Evolutionary conservation across 2,329 filamentous ascomycete species (phyloP).

Genomic region (Metarhizium robertsii): DNA sequence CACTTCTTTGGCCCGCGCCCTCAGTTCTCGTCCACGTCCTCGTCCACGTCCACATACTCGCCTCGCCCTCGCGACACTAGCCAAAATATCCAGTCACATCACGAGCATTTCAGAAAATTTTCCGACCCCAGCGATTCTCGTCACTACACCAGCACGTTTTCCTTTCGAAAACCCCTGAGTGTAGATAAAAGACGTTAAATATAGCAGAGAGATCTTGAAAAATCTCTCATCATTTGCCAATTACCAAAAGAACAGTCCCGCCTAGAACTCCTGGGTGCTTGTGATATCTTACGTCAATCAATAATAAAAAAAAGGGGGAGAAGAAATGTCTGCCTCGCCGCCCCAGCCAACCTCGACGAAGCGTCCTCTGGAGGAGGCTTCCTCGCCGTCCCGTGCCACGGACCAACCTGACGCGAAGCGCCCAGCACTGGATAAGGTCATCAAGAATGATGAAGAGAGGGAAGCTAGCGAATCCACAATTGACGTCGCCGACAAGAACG

Average conservation of each 20-base stretch:
- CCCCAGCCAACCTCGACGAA: conserved; percentile 62
- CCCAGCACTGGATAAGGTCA: conserved; percentile 86
- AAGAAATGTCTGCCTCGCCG: conserved; percentile 64
- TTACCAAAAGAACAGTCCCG: conserved; percentile 3
- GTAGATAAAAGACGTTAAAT: conserved; percentile 43
- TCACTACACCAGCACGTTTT: conserved; percentile 86
- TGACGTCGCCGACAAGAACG: conserved; percentile 37
- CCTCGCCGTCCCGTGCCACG: conserved; percentile 80
- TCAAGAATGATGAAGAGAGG: conserved; percentile 55
- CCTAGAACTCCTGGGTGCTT: conserved; percentile 3
- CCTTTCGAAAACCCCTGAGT: conserved; percentile 76
- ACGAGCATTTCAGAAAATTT: conserved; percentile 28
- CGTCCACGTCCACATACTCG: conserved; percentile 20
- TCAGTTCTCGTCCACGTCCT: conserved; percentile 14
- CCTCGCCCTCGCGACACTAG: conserved; percentile 24
- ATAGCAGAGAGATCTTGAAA: conserved; percentile 19
- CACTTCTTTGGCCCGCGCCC: conserved; percentile 22
- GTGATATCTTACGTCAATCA: conserved; percentile 19
- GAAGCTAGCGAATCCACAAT: conserved; percentile 30
- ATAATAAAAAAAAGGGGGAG: neutral
- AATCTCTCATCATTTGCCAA: conserved; percentile 15
- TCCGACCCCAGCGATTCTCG: conserved; percentile 30
- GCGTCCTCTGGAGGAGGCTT: conserved; percentile 93
- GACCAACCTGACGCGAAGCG: conserved; percentile 97
- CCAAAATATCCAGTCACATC: conserved; percentile 22